Evolutionary conservation across 2,329 filamentous ascomycete genomes (phyloP), one percentile per base, ranked within the genome.

Genomic region (Tolypocladium ophioglossoides): DNA sequence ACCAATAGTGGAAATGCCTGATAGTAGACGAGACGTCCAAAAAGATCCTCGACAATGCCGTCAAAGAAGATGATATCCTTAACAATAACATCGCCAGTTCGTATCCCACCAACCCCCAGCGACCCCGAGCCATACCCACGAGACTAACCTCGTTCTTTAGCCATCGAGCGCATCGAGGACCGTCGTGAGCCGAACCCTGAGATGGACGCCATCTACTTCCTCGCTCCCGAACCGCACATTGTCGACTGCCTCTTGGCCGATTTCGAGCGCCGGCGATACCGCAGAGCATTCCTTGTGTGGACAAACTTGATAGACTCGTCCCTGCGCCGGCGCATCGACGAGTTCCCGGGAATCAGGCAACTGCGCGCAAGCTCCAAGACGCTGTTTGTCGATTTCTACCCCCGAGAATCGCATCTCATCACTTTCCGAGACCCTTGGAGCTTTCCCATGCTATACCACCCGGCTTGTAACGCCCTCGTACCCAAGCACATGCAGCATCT

Each of bases 341-440:
- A 79, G 47, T 89, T 84, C 47, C 78, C 80, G 47, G 77, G 79
- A 58, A 83, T 86, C 35, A 79, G 86, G 57, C 82, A 89, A 61
- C 83, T 87, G 64, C 89, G 96, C 57, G 84, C 82, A n/a, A 82
- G 85, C 53, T 91, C 91, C 66, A 84, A 86, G 56, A 89, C 91
- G 5, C 76, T 97, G 54, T 89, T 91, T 52, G 82, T 96, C 67
- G 88, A 96, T 69, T 99, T 86, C 69, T 92, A 84, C 66, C 91
- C 94, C 7, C 83, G 90, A 64, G 94, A 99, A 73, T 94, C 91
- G 8, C 89, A 95, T 63, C 74, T 99, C 41, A 78, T 96, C 62
- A 95, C 90, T 0, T 96, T 99, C 64, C 79, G 88, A 66, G 92
- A 99, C 67, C 92, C 94, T 1, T 96, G 87, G 85, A 97, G 92